Base-by-base conservation (phyloP, 768 basidiomycete genomes). In the Panaeolus papilionaceus region DNA sequence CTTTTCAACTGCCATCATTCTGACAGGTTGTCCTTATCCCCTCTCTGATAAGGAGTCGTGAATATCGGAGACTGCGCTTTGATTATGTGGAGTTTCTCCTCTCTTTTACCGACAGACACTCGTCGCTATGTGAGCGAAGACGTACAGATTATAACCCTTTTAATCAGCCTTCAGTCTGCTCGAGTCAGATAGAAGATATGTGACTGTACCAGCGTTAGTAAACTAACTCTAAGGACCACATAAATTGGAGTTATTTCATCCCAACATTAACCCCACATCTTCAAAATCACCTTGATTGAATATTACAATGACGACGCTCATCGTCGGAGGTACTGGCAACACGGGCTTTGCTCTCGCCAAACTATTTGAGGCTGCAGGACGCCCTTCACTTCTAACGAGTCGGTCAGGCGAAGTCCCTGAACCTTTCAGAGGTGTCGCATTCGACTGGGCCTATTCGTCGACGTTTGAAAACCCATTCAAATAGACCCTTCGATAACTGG, bases 301-400 rank as follows among this genome's bases (percentile, higher is more conserved):
- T 11, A 33, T n/a, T n/a, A 33, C 33, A 33, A 77, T 76, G 77
- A 71, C 74, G 6, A 77, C 73, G 20, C 73, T 78, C n/a, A 71
- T 77, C 69, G 74, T 67, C 37, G 77, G 75, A 16, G 75, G 75
- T 26, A 75, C 73, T 12, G 76, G 77, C 37, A 72, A 72, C 33
- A 71, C 74, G 11, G 70, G 71, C 10, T 49, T 44, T 2, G 69
- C 64, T 18, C 67, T 75, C 9, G 75, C 75, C 40, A 66, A 67
- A 0, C 63, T 74, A 12, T 64, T 78, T 16, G 62, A 72, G 6
- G 62, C 58, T 10, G 70, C 73, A 2, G 67, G 70, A 11, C 68
- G 66, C 33, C 66, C 67, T 9, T 39, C 75, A 20, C 62, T 77
- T 63, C 61, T 76, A 20, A 68, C 75, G 2, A 72, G 65, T 6